Evolutionary conservation across 257 asterid genomes (phyloP), one percentile per base, ranked within the genome.

Genomic region (Scutellaria barbata): DNA sequence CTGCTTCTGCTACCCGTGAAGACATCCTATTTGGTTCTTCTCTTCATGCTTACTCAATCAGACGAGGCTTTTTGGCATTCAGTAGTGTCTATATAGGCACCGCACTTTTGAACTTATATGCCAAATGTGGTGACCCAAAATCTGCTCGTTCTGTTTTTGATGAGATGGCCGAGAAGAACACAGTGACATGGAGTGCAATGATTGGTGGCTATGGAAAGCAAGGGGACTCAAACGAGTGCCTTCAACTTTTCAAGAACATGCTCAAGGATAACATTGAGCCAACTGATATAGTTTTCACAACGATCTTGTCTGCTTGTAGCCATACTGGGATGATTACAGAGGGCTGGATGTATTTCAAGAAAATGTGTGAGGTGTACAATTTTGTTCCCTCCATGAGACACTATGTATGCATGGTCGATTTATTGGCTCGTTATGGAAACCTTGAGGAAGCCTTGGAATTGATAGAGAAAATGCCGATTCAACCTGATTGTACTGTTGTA

Each of bases 151-250:
- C 64, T 41, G 82, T 85, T 57, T 85, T 89, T 56, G 77, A 82
- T 75, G 82, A 75, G 52, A 81, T 89, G 82, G 70, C 70, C 0
- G 78, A 75, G 71, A 88, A 83, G 85, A 87, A 76, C 41, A 11
- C 68, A 3, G 84, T 70, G 10, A 79, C 89, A 0, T 87, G 96
- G 96, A 81, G 71, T 55, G 84, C 93, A n/a, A 80, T 89, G 84
- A 84, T 85, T 8, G 84, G 83, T 45, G 86, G 94, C 0, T 85
- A 87, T 45, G 87, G 88, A 67, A 79, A 74, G 43, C 85, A 85
- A 42, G 89, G 96, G 39, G 77, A 84, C 82, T 68, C 71, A 16
- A 76, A 55, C 20, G 79, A 75, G 71, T 74, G 87, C 64, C 68
- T 87, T 7, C 64, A 67, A 41, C 85, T 85, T 63, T 77, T 89